These are phyloP conservation scores for Wickerhamiella pararugosa DNA, from an alignment of 1,139 yeast species.

Conservation along the genomic window DNA sequence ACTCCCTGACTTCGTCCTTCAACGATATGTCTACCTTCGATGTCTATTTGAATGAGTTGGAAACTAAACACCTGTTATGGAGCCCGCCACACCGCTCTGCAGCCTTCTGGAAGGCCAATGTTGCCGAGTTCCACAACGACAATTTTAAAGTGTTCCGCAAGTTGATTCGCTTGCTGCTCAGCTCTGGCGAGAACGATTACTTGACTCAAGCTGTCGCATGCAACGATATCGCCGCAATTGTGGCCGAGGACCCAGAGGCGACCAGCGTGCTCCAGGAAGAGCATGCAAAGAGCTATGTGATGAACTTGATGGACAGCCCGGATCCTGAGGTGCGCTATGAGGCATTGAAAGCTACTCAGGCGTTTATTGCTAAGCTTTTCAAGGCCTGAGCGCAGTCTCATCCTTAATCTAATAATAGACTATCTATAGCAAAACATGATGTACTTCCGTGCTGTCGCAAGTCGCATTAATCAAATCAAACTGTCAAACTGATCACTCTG, in stretches of 20 bases:
- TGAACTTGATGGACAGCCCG: constrained; percentile 70
- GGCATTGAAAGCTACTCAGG: constrained; percentile 88
- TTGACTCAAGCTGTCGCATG: constrained; percentile 38
- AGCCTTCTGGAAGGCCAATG: constrained; percentile 82
- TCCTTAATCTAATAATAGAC: too few species aligned
- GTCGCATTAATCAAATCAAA: not conserved
- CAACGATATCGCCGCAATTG: constrained; percentile 62
- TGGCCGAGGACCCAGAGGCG: constrained; percentile 46
- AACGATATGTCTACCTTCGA: constrained; percentile 80
- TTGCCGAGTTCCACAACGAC: constrained; percentile 57
- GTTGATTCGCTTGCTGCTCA: constrained; percentile 27
- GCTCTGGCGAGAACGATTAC: constrained; percentile 18
- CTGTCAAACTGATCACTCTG: not conserved
- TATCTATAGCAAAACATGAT: too few species aligned
- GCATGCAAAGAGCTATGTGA: constrained; percentile 59
- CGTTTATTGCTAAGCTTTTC: constrained; percentile 65
- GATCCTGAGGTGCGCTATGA: constrained; percentile 87
- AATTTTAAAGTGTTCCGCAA: constrained; percentile 59
- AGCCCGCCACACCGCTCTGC: constrained; percentile 84
- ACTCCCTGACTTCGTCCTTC: constrained; percentile 53
- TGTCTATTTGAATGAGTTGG: constrained; percentile 76
- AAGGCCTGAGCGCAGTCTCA: constrained; percentile 11
- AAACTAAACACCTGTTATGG: constrained; percentile 67
- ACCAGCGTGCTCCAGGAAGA: constrained; percentile 34
- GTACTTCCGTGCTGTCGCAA: not conserved